Evolutionary conservation across 2,329 filamentous ascomycete species (phyloP).

Genomic region (Alternaria alternata): DNA sequence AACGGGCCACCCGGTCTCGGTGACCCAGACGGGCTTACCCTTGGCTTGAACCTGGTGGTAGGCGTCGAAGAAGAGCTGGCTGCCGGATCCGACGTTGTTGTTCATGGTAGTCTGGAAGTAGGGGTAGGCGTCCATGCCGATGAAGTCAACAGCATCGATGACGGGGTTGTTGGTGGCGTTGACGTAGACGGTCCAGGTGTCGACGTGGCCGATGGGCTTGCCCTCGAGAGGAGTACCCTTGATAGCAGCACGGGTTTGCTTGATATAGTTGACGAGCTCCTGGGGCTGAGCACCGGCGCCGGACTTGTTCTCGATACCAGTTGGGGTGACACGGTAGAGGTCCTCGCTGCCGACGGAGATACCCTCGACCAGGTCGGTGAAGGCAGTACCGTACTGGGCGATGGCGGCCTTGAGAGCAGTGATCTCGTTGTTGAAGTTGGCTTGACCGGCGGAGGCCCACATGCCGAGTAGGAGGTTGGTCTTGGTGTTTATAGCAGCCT

Average conservation of each 20-base stretch:
- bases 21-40: constrained; percentile 82
- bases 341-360: constrained; percentile 91
- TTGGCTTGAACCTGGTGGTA: constrained; percentile 60
- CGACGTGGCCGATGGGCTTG: constrained; percentile 79
- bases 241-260: constrained; percentile 70
- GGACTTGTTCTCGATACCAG: constrained; percentile 69
- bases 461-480: constrained; percentile 82
- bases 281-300: constrained; percentile 70
- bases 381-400: constrained; percentile 69
- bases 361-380: constrained; percentile 74
- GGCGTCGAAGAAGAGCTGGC: constrained; percentile 73
- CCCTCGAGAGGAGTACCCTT: constrained; percentile 66
- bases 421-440: constrained; percentile 75
- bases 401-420: constrained; percentile 75
- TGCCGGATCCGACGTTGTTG: constrained; percentile 67
- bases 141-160: constrained; percentile 75
- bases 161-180: constrained; percentile 76
- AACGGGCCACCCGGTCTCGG: constrained; percentile 88
- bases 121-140: constrained; percentile 85
- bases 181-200: constrained; percentile 78
- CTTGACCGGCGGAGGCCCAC: constrained; percentile 77
- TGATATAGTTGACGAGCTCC: constrained; percentile 73
- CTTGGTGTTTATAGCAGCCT: constrained; percentile 81
- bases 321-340: constrained; percentile 67
- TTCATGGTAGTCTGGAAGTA: constrained; percentile 75